phyloP scores from a whole-genome alignment of 352 stramenopile species.

The Globisporangium okanoganense region DNA sequence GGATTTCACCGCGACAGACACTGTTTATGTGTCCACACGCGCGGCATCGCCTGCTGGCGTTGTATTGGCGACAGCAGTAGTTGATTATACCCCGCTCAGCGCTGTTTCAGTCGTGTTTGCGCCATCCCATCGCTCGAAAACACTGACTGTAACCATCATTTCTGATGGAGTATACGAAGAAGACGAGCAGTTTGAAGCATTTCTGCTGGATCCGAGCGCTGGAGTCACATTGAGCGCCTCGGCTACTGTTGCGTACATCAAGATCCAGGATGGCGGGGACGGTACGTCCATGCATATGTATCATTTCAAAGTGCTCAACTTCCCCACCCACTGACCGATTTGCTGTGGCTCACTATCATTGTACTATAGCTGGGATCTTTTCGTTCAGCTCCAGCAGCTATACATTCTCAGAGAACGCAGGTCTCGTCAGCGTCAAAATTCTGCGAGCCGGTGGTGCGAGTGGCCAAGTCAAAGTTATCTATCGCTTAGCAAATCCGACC shows the following conservation, averaged over 20 bases:
- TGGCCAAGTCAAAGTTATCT: constrained; percentile 35
- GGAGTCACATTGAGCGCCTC: constrained; percentile 17
- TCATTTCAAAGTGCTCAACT: not conserved
- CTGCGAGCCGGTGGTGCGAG: constrained; percentile 37
- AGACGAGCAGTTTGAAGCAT: constrained; percentile 38
- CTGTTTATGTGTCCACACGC: constrained; percentile 36
- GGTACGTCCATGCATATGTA: constrained; percentile 22
- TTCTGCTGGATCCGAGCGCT: constrained; percentile 22
- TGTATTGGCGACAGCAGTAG: constrained; percentile 16
- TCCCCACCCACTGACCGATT: not conserved
- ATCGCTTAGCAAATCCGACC: constrained; percentile 36
- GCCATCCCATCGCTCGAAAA: constrained; percentile 23
- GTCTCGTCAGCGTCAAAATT: constrained; percentile 44
- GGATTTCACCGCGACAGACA: constrained; percentile 22
- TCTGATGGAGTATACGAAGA: constrained; percentile 49
- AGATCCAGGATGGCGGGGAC: constrained; percentile 31
- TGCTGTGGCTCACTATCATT: not conserved
- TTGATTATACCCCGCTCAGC: constrained; percentile 31
- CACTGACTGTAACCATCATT: constrained; percentile 27
- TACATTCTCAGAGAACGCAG: constrained; percentile 42
- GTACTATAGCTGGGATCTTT: constrained; percentile 56
- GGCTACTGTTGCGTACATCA: constrained; percentile 27
- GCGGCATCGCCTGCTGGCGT: constrained; percentile 4
- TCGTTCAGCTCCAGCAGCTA: constrained; percentile 50
- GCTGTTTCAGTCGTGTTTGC: constrained; percentile 27